Evolutionary conservation across 108 stramenopile genomes (phyloP).

Genomic region (Nitzschia sp.): DNA sequence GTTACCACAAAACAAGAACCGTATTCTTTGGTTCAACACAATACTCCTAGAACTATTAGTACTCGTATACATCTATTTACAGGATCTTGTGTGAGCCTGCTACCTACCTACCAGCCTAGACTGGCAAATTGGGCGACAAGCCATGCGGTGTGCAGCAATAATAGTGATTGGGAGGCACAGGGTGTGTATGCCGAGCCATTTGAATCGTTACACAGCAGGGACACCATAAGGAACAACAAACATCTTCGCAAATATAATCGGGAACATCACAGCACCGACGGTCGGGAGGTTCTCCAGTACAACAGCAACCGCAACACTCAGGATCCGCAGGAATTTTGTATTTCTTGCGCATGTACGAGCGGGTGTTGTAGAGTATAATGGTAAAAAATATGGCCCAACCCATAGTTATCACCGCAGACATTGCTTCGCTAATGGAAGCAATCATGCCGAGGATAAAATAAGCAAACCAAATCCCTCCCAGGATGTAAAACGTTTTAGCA

Average conservation of each 20-base stretch:
- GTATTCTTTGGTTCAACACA: background rate
- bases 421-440: background rate
- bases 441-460: constrained; percentile 4
- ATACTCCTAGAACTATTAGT: background rate
- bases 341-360: constrained; percentile 22
- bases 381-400: constrained; percentile 6
- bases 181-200: constrained; percentile 53
- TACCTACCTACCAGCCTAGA: background rate
- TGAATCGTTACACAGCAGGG: constrained; percentile 40
- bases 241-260: constrained; percentile 35
- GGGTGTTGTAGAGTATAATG: constrained; percentile 15
- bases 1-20: background rate
- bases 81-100: background rate
- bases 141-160: constrained; percentile 35
- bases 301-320: background rate
- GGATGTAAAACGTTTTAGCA: constrained; percentile 5
- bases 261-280: background rate
- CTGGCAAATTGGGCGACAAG: constrained; percentile 10
- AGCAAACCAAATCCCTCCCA: constrained; percentile 4
- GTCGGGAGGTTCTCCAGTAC: background rate
- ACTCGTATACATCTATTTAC: background rate
- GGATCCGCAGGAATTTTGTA: constrained; percentile 39
- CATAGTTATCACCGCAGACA: background rate
- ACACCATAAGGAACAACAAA: constrained; percentile 44
- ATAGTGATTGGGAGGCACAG: constrained; percentile 29